A percentile compares a stretch with the other conserved stretches of the same genome.
Evolutionary conservation across 139 green algal genomes (phyloP).

Genomic region (Auxenochlorella protothecoides): DNA sequence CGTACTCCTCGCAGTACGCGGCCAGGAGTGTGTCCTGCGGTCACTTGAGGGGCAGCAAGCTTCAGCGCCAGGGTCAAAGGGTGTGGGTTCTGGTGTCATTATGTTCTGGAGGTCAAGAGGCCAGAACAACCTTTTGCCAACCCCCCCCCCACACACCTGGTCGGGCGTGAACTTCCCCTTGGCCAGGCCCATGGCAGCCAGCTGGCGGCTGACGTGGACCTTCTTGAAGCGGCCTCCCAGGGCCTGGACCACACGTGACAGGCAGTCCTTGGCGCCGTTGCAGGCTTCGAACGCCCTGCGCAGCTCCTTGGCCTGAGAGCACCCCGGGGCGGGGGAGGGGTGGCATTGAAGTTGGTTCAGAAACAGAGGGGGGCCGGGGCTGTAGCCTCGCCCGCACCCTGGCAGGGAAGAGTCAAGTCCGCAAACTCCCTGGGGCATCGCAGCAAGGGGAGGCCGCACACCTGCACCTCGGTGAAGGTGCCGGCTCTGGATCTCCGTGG

Average conservation of each 20-base stretch:
- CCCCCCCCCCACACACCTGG: conserved; percentile 8
- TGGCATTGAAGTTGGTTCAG: background rate
- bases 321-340: background rate
- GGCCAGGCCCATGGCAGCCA: conserved; percentile 33
- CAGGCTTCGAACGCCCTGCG: conserved; percentile 18
- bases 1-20: no score
- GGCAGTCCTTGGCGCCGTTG: conserved; percentile 29
- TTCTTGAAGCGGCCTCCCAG: conserved; percentile 33
- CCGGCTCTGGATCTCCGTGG: no score
- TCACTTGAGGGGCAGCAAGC: no score
- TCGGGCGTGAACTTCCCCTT: conserved; percentile 27
- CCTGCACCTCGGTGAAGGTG: conserved; percentile 1
- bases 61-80: no score
- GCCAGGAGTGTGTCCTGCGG: no score
- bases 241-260: conserved; percentile 18
- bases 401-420: background rate
- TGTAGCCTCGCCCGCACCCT: no score
- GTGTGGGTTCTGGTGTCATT: no score
- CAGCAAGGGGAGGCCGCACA: background rate
- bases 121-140: background rate
- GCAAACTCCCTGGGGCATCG: background rate
- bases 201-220: conserved; percentile 23
- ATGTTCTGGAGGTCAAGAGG: no score
- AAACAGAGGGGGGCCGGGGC: background rate
- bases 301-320: conserved; percentile 5